These are phyloP conservation scores for Exophiala spinifera DNA, from an alignment of 2,329 filamentous ascomycete genomes.

Conservation along the genomic window DNA sequence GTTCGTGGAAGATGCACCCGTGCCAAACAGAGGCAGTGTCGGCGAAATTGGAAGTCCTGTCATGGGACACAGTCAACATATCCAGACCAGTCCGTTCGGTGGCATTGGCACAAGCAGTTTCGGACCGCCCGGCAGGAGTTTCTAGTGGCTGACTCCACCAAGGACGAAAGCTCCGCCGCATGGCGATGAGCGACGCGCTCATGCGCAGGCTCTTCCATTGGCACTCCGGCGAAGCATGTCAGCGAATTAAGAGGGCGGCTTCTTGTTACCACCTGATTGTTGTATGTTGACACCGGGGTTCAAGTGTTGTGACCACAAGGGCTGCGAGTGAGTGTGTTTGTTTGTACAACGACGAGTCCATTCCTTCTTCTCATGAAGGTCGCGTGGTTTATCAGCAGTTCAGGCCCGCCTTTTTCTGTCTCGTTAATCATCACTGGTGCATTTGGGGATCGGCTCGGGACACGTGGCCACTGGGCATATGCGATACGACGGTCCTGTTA, in stretches of 20 bases:
- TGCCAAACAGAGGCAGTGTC: constrained; percentile 47
- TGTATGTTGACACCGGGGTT: background rate
- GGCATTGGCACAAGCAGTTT: constrained; percentile 20
- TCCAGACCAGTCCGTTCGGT: constrained; percentile 19
- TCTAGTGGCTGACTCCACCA: constrained; percentile 26
- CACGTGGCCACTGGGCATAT: too few relatives aligned
- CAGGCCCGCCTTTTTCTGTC: too few relatives aligned
- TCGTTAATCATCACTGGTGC: too few relatives aligned
- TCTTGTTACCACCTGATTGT: background rate
- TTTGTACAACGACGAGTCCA: too few relatives aligned
- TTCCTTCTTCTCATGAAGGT: too few relatives aligned
- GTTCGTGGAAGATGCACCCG: constrained; percentile 53
- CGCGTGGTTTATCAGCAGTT: too few relatives aligned
- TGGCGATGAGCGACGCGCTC: constrained; percentile 4
- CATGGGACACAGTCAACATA: constrained; percentile 22
- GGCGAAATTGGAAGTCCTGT: constrained; percentile 70
- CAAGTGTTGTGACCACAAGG: constrained; percentile 3
- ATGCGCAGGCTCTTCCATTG: background rate
- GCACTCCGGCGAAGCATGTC: constrained; percentile 20
- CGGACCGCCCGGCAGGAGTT: constrained; percentile 24
- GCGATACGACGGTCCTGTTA: too few relatives aligned
- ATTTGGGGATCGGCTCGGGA: too few relatives aligned
- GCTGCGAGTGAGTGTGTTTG: background rate
- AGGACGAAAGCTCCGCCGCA: constrained; percentile 5
- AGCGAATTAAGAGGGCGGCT: constrained; percentile 3